Conservation (phyloP, 2,329 filamentous ascomycete species). For the Aspergillus niger region DNA sequence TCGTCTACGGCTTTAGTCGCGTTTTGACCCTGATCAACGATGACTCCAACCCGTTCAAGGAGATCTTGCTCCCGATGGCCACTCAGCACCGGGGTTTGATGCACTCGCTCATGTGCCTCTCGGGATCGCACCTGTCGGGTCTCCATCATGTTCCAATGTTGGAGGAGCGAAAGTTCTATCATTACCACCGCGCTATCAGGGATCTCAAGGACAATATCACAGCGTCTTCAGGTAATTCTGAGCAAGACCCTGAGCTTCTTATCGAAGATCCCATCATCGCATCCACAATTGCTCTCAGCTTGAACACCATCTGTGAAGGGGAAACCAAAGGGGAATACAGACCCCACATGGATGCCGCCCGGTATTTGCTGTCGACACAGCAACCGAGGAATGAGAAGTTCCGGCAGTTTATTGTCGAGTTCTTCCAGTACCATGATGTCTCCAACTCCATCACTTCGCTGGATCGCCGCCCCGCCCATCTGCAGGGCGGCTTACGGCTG, state of each 20-base stretch:
- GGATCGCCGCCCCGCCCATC: conserved; percentile 55
- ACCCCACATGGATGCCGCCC: conserved; percentile 75
- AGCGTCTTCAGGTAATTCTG: conserved; percentile 29
- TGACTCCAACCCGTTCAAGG: conserved; percentile 80
- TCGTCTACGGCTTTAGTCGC: conserved; percentile 74
- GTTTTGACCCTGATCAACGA: conserved; percentile 82
- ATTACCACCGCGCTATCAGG: conserved; percentile 50
- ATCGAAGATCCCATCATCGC: conserved; percentile 63
- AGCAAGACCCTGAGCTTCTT: conserved; percentile 39
- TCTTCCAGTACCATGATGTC: conserved; percentile 80
- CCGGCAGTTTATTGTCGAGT: conserved; percentile 70
- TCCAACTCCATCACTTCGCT: conserved; percentile 60
- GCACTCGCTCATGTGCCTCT: conserved; percentile 84
- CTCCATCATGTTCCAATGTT: conserved; percentile 53
- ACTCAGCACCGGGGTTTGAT: conserved; percentile 78
- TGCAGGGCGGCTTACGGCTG: conserved; percentile 56
- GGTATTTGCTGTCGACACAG: conserved; percentile 65
- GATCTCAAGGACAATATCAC: conserved; percentile 45
- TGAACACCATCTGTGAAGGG: conserved; percentile 64
- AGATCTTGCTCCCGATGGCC: conserved; percentile 79
- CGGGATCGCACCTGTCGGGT: conserved; percentile 70
- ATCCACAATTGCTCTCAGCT: conserved; percentile 60
- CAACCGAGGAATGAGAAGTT: conserved; percentile 68
- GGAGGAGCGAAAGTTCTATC: conserved; percentile 57
- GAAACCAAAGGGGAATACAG: conserved; percentile 70